phyloP scores from a whole-genome alignment of 2,329 filamentous ascomycete genomes.

The Mariannaea sp. region DNA sequence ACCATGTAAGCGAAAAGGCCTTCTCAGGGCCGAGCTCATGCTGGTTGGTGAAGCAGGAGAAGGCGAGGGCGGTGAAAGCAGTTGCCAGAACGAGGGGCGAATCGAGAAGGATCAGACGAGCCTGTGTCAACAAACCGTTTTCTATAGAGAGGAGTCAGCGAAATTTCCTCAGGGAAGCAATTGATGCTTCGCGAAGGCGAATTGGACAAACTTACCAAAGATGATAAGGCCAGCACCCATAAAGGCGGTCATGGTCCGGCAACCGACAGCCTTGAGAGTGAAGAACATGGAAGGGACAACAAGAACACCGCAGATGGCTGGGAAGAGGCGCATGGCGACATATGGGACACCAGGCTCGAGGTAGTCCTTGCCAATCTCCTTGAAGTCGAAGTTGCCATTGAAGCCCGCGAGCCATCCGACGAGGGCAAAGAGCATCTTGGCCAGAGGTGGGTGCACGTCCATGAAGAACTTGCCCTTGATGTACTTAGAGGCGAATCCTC shows the following conservation, averaged over 20 bases:
- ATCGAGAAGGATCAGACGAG: constrained; percentile 92
- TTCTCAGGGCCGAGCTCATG: constrained; percentile 89
- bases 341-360: constrained; percentile 93
- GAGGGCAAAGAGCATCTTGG: constrained; percentile 94
- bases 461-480: constrained; percentile 99
- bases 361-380: constrained; percentile 99
- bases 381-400: constrained; percentile 96
- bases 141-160: constrained; percentile 59
- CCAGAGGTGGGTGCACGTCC: constrained; percentile 98
- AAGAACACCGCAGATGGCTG: constrained; percentile 85
- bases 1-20: constrained; percentile 90
- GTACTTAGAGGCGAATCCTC: constrained; percentile 97
- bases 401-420: constrained; percentile 95
- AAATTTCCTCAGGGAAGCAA: neutral
- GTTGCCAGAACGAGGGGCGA: constrained; percentile 94
- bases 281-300: constrained; percentile 93
- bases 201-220: constrained; percentile 69
- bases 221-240: constrained; percentile 87
- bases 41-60: constrained; percentile 93
- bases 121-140: constrained; percentile 94
- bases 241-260: constrained; percentile 81
- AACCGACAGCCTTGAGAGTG: constrained; percentile 88
- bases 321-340: constrained; percentile 94
- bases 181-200: neutral
- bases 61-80: constrained; percentile 86